Base-by-base conservation (phyloP, 768 basidiomycete species). In the Hericium rajendrae region DNA sequence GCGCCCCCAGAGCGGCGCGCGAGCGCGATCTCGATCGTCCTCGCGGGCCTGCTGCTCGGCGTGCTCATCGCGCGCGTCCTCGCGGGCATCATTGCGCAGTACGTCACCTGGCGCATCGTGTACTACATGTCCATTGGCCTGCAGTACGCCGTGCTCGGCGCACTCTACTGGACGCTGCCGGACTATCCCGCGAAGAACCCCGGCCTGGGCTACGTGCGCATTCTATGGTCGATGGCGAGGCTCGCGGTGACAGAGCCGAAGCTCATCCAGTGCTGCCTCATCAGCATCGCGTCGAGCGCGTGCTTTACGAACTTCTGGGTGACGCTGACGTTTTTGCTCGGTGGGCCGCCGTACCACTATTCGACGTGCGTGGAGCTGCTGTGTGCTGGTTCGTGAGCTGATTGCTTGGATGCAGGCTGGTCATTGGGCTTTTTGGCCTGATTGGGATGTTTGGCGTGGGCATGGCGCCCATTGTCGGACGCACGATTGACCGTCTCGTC, bases 311-410 rank as follows among this genome's bases (percentile, higher is more conserved):
- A 67, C 61, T 75, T 70, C 62, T 74, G 75, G 75, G 74, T 71
- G 6, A 87, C 86, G 0, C 68, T 89, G 60, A 91, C 91, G 0
- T 94, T 92, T 73, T 72, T 92, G 20, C 81, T 94, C 2, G 85
- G 83, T 6, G 87, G 83, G 4, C 70, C 82, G 2, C 86, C 87
- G 0, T 94, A 91, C 65, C 66, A 83, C 62, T 92, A 86, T 61
- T 85, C 84, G 1, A 87, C 85, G 86, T 80, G 62, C 26, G 78
- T n/a, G 13, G 3, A 22, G 2, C 9, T 6, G 5, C 28, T 38
- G 6, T 28, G 26, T 8, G 4, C 28, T 43, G 28, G 24, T 28
- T n/a, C 32, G 18, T 46, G 8, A n/a, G 8, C 20, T n/a, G 20
- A n/a, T 6, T 46, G n/a, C 43, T 3, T 53, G 6, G 41, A 55